Conservation (phyloP, 768 basidiomycete species). For the Russula earlei region DNA sequence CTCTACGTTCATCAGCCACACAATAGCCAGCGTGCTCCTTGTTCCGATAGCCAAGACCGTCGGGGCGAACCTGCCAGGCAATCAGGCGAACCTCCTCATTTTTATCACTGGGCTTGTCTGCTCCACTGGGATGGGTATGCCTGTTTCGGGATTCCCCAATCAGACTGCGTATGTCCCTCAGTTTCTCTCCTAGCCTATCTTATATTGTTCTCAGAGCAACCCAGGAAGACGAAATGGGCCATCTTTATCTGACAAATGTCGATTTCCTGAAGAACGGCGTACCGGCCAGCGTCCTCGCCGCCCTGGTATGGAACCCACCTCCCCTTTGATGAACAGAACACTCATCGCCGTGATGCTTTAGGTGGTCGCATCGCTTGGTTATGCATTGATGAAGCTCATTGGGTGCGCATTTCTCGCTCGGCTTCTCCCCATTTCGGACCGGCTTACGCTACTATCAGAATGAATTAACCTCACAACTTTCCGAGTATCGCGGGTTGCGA, state of each 20-base stretch:
- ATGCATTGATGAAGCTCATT: constrained; percentile 59
- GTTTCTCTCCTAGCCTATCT: background rate
- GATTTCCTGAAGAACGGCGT: constrained; percentile 94
- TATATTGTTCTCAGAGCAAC: constrained; percentile 47
- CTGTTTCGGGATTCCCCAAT: constrained; percentile 98
- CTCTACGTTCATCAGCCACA: constrained; percentile 96
- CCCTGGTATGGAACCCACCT: constrained; percentile 42
- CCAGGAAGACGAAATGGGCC: constrained; percentile 90
- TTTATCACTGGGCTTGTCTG: constrained; percentile 91
- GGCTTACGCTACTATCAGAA: background rate
- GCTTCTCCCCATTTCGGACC: background rate
- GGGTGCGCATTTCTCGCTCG: constrained; percentile 38
- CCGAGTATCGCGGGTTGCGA: background rate
- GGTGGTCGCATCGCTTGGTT: constrained; percentile 85
- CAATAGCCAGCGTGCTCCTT: constrained; percentile 92
- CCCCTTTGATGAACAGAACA: constrained; percentile 3
- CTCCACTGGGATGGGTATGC: constrained; percentile 96
- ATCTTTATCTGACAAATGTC: constrained; percentile 71
- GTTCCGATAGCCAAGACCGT: constrained; percentile 93
- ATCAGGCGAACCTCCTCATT: constrained; percentile 75
- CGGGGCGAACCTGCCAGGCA: constrained; percentile 59
- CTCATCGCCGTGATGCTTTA: constrained; percentile 25
- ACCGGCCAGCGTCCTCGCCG: constrained; percentile 87
- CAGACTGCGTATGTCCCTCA: constrained; percentile 74
- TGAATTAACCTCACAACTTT: background rate